Evolutionary conservation across 2,329 filamentous ascomycete species (phyloP), one percentile per base, ranked within the genome.

Genomic region (Alternaria ventricosa): DNA sequence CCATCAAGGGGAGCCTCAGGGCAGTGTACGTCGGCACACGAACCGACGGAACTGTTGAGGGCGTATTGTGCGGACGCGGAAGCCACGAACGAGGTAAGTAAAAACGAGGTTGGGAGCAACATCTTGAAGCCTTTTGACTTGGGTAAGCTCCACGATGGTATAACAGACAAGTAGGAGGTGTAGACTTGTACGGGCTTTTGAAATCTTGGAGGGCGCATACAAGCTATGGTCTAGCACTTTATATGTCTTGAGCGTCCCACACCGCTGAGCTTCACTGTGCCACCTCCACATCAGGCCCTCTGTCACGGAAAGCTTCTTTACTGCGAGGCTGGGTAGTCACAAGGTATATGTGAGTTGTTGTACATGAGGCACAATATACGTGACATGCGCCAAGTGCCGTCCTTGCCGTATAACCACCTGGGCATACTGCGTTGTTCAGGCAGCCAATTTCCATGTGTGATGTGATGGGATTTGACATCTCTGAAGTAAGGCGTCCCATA

Each of bases 391-490:
- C 36, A 41, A 41, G 36, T 2, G 36, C 36, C 36, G 36, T 41
- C 15, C 36, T 41, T 41, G 36, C 36, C 36, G n/a, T 18, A 41
- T 41, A 18, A 41, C 9, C 36, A 41, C 36, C 33, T 36, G 33
- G 33, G 33, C 33, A 36, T 36, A 41, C n/a, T 41, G 36, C n/a
- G 36, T 41, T 41, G 36, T 41, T 41, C 36, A 41, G 36, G 36
- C 36, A 41, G 9, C 36, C 8, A 18, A 41, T 41, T 41, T 41
- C 36, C 36, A 41, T 41, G 36, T 41, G n/a, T 3, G 36, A 41
- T 41, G 15, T n/a, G 36, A 18, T 18, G n/a, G 36, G 36, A 18
- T 41, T 3, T 41, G 3, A 18, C 1, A 41, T 6, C 5, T 18
- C 36, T 41, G n/a, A 18, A 41, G n/a, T 18, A 18, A 41, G 36